A percentile compares a stretch with the other conserved stretches of the same genome.
Evolutionary conservation across 768 basidiomycete species (phyloP).

Genomic region (Porphyrellus cyaneotinctus): DNA sequence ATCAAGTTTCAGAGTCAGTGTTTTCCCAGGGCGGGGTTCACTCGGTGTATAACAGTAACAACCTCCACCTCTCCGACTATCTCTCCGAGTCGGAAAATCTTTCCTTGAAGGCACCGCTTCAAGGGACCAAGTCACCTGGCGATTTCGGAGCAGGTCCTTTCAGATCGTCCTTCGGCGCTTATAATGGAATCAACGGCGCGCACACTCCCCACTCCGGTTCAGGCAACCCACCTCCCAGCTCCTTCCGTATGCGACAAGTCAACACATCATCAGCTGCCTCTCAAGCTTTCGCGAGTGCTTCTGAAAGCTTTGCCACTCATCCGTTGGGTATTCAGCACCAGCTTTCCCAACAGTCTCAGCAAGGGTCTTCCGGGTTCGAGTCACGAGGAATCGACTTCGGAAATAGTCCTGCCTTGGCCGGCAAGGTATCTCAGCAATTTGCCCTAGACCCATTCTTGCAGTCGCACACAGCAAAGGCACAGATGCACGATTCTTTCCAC

Average conservation of each 20-base stretch:
- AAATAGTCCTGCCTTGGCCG: constrained; percentile 20
- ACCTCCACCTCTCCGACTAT: constrained; percentile 33
- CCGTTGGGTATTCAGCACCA: constrained; percentile 32
- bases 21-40: constrained; percentile 33
- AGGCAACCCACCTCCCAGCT: constrained; percentile 30
- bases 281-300: constrained; percentile 21
- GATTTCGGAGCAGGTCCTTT: constrained; percentile 36
- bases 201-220: constrained; percentile 23
- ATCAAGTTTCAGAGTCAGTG: constrained; percentile 24
- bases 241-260: constrained; percentile 37
- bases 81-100: constrained; percentile 31
- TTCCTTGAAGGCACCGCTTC: constrained; percentile 30
- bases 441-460: constrained; percentile 33
- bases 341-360: constrained; percentile 35
- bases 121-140: constrained; percentile 27
- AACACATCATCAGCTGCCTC: constrained; percentile 26
- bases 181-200: constrained; percentile 25
- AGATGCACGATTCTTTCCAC: constrained; percentile 34
- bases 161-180: constrained; percentile 35
- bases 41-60: constrained; percentile 39
- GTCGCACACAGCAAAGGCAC: constrained; percentile 26
- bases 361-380: constrained; percentile 24
- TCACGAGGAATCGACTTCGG: constrained; percentile 34
- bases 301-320: constrained; percentile 26
- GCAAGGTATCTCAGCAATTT: constrained; percentile 32